Base-by-base conservation (phyloP, 306 rosid species). In the Sicyos edulis region DNA sequence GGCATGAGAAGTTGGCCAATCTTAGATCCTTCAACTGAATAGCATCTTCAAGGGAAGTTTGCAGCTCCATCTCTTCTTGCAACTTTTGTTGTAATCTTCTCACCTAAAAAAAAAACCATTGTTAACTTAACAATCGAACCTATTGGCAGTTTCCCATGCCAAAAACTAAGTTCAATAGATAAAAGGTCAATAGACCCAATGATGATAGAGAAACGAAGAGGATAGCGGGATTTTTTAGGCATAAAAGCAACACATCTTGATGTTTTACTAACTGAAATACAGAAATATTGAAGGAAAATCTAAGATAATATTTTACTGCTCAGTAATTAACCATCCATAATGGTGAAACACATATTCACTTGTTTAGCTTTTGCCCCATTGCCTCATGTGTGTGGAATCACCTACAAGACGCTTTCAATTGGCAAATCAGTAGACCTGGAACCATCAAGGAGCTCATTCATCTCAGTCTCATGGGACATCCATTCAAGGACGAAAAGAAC, bases 61-160 rank as follows among this genome's bases (percentile, higher is more conserved):
- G 89, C 74, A 88, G 82, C 50, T 86, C 89, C 54, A 82, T 54
- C 82, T 88, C 95, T 81, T 88, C 79, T 17, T 49, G 84, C 76
- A 88, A 76, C 74, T 84, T 76, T 55, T 76, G 79, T 70, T 81
- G 82, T 44, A 88, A 79, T 73, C 73, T 81, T 74, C 79, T 83
- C 60, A 88, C 89, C 95, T 88, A 68, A 26, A 24, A 8, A 74
- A 57, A 9, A 20, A 32, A 32, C 53, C 57, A 79, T 68, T 73
- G 44, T 71, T 32, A 80, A 80, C 40, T 51, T 53, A 83, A 70
- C 67, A 77, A 16, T 45, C 21, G 34, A 40, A 75, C 52, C 64
- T 3, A 74, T 29, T 70, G 57, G 13, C 61, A 58, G 66, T 32
- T 32, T 32, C 49, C 47, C 51, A 29, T 4, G 26, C 40, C 8